Evolutionary conservation across 768 basidiomycete species (phyloP).

Genomic region (Boletus coccyginus): DNA sequence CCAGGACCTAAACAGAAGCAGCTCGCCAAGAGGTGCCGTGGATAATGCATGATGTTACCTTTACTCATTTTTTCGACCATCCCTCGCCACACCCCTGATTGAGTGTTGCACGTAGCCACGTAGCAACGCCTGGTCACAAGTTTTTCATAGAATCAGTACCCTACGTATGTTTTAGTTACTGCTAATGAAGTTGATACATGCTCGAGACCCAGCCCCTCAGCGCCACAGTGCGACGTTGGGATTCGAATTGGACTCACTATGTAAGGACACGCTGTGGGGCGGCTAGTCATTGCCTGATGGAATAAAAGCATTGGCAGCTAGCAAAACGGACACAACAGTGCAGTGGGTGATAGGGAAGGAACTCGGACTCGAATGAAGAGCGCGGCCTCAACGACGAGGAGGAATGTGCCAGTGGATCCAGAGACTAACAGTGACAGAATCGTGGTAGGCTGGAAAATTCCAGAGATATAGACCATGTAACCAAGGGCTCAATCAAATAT

Average conservation of each 20-base stretch:
- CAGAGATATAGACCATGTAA: constrained; percentile 13
- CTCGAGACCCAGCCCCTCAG: too few relatives aligned
- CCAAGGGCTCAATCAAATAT: constrained; percentile 17
- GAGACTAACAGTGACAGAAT: not conserved
- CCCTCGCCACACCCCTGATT: not conserved
- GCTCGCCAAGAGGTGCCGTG: constrained; percentile 26
- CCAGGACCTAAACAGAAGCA: constrained; percentile 13
- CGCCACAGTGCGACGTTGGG: not conserved
- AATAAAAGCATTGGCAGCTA: not conserved
- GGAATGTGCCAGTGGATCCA: not conserved
- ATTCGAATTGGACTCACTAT: not conserved
- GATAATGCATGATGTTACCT: constrained; percentile 15
- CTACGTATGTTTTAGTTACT: constrained; percentile 15
- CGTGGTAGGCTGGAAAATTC: not conserved
- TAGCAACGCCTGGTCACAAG: not conserved
- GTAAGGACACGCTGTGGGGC: not conserved
- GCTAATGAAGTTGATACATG: constrained; percentile 8
- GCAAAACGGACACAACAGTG: not conserved
- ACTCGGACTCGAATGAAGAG: not conserved
- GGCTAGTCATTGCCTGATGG: not conserved
- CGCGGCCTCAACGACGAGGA: not conserved
- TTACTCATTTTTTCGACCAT: constrained; percentile 1
- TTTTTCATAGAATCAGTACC: constrained; percentile 15
- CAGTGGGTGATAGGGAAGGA: not conserved
- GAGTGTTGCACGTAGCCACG: not conserved